Percentiles rank a stretch among this genome's conserved stretches.
Evolutionary conservation across 2,329 filamentous ascomycete genomes (phyloP).

Genomic region (Verticillium zaregamsianum): DNA sequence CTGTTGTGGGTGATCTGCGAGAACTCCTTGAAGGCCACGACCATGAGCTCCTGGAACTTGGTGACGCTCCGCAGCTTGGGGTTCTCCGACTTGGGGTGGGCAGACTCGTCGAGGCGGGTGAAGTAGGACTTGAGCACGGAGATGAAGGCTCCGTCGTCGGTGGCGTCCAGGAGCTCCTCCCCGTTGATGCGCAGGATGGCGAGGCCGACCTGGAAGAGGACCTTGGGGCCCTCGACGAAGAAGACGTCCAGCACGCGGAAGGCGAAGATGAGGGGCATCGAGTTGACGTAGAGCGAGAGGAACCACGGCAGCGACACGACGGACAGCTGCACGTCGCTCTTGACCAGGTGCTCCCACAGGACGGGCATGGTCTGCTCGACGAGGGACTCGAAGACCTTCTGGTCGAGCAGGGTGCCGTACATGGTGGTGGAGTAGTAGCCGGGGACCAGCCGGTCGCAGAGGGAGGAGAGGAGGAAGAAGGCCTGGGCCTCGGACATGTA

Average conservation of each 20-base stretch:
- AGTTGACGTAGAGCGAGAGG: constrained; percentile 96
- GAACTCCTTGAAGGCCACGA: constrained; percentile 98
- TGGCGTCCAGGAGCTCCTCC: constrained; percentile 87
- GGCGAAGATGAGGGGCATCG: constrained; percentile 96
- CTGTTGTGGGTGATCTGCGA: constrained; percentile 90
- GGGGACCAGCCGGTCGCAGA: constrained; percentile 89
- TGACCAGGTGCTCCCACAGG: constrained; percentile 95
- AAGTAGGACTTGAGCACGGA: constrained; percentile 96
- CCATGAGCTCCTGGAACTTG: constrained; percentile 96
- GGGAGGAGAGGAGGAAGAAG: constrained; percentile 85
- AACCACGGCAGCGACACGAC: constrained; percentile 98
- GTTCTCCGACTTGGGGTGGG: constrained; percentile 93
- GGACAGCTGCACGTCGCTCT: constrained; percentile 93
- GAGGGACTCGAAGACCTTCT: constrained; percentile 94
- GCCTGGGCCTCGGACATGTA: constrained; percentile 97
- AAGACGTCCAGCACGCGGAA: constrained; percentile 97
- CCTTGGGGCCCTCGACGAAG: constrained; percentile 96
- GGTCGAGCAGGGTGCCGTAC: constrained; percentile 96
- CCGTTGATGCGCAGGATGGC: constrained; percentile 98
- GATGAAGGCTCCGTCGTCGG: constrained; percentile 95
- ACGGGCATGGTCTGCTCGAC: constrained; percentile 99
- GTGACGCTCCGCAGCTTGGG: constrained; percentile 92
- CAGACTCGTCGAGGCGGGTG: constrained; percentile 86
- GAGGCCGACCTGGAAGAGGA: constrained; percentile 92
- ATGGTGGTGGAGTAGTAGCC: constrained; percentile 99